These are phyloP conservation scores for Acacia acuminata DNA, from an alignment of 306 rosid species.

Conservation along the genomic window DNA sequence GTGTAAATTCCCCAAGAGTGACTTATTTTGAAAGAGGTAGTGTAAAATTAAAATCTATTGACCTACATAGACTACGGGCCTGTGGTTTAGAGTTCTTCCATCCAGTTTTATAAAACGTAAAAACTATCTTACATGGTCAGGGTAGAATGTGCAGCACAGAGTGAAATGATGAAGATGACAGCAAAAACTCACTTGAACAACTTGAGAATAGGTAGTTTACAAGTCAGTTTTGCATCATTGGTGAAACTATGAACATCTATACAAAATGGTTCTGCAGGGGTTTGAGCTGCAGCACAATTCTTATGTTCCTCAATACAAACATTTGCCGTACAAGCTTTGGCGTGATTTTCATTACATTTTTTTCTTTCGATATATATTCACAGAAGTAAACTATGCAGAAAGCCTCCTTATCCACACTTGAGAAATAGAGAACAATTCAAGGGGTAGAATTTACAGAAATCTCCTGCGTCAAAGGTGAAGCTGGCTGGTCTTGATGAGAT, in stretches of 20 bases:
- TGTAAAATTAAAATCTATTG: no score
- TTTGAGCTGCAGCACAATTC: constrained; percentile 49
- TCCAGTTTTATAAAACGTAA: not conserved
- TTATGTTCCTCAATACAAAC: constrained; percentile 36
- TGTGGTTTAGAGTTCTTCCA: no score
- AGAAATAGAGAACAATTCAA: constrained; percentile 43
- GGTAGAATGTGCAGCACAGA: not conserved
- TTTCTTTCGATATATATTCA: constrained; percentile 31
- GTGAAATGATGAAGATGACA: not conserved
- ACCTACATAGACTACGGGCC: no score
- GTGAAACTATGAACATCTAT: constrained; percentile 40
- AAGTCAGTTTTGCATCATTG: constrained; percentile 30
- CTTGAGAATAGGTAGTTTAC: constrained; percentile 27
- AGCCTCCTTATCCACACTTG: constrained; percentile 64
- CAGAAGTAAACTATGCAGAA: constrained; percentile 26
- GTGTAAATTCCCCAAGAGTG: no score
- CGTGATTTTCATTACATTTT: constrained; percentile 15
- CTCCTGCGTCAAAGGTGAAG: constrained; percentile 65
- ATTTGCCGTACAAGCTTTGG: constrained; percentile 33
- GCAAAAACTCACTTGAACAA: not conserved
- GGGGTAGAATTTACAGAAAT: constrained; percentile 85
- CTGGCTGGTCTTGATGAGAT: constrained; percentile 68
- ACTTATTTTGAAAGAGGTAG: no score
- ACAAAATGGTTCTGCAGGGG: constrained; percentile 54
- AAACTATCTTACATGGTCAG: not conserved